Percentiles rank a stretch among this genome's conserved stretches.
Evolutionary conservation across 73 alveolate species (phyloP).

Genomic region (Breviolum minutum): DNA sequence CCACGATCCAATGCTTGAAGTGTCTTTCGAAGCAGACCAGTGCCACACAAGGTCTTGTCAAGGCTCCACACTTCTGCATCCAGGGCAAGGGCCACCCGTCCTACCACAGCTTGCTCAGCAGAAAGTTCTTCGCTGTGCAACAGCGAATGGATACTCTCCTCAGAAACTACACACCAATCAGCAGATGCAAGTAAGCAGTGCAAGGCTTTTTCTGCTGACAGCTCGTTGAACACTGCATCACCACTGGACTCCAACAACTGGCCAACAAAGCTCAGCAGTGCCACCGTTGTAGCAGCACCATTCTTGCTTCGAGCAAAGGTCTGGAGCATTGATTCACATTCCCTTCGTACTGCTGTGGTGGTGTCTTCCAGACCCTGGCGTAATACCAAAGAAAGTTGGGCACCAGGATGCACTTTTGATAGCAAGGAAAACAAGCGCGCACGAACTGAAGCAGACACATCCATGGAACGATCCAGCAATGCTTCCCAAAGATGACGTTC

Average conservation of each 20-base stretch:
- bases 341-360: slow-evolving; percentile 13
- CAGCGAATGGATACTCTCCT: not conserved
- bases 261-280: slow-evolving; percentile 21
- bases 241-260: slow-evolving; percentile 1
- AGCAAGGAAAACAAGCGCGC: not conserved
- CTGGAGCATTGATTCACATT: slow-evolving; percentile 44
- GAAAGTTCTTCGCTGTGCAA: slow-evolving; percentile 2
- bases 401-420: not conserved
- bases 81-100: slow-evolving; percentile 36
- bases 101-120: not conserved
- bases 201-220: slow-evolving; percentile 30
- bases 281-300: not conserved
- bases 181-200: not conserved
- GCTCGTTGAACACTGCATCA: slow-evolving; percentile 25
- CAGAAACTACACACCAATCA: slow-evolving; percentile 16
- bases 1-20: slow-evolving; percentile 40
- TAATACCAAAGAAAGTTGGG: not conserved
- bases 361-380: slow-evolving; percentile 75
- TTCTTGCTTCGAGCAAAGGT: not conserved
- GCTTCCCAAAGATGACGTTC: slow-evolving; percentile 32
- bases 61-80: slow-evolving; percentile 50
- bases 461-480: slow-evolving; percentile 59
- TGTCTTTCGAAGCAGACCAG: slow-evolving; percentile 27
- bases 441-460: slow-evolving; percentile 43
- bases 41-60: not conserved